Evolutionary conservation across 805 yeast genomes (phyloP).

Genomic region (Teunomyces stri): DNA sequence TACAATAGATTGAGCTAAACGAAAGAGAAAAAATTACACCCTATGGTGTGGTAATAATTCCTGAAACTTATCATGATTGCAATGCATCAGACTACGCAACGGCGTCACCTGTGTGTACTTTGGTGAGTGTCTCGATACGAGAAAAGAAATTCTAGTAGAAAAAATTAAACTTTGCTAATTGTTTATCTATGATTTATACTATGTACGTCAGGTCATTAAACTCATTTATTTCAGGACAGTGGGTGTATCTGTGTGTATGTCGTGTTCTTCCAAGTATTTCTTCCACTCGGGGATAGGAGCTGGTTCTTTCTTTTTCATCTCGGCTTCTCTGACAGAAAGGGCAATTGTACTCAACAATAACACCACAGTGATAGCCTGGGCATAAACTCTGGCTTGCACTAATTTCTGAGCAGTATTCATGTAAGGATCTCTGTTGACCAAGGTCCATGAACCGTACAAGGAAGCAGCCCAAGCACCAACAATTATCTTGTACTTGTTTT

Average conservation of each 20-base stretch:
- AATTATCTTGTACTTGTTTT: slow-evolving; percentile 37
- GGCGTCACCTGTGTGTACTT: too few species aligned
- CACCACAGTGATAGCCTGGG: slow-evolving; percentile 26
- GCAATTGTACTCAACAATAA: slow-evolving; percentile 26
- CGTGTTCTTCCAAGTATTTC: slow-evolving; percentile 10
- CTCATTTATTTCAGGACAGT: neutral
- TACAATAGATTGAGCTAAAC: too few species aligned
- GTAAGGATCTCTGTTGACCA: slow-evolving; percentile 23
- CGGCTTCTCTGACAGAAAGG: slow-evolving; percentile 24
- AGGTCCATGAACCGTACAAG: slow-evolving; percentile 29
- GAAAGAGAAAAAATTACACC: too few species aligned
- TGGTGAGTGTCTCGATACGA: too few species aligned
- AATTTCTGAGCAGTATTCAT: slow-evolving; percentile 25
- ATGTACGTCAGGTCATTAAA: slow-evolving; percentile 1
- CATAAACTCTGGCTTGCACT: slow-evolving; percentile 30
- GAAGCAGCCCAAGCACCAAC: slow-evolving; percentile 40
- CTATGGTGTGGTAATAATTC: too few species aligned
- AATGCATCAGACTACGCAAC: too few species aligned
- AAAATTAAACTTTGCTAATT: too few species aligned
- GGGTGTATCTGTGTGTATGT: neutral
- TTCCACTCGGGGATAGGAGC: slow-evolving; percentile 26
- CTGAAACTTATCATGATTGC: too few species aligned
- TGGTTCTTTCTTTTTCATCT: slow-evolving; percentile 19
- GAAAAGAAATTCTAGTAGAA: too few species aligned
- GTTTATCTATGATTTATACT: slow-evolving; percentile 1